Base-by-base conservation (phyloP, 108 stramenopile genomes). In the Cyclotella baltica region DNA sequence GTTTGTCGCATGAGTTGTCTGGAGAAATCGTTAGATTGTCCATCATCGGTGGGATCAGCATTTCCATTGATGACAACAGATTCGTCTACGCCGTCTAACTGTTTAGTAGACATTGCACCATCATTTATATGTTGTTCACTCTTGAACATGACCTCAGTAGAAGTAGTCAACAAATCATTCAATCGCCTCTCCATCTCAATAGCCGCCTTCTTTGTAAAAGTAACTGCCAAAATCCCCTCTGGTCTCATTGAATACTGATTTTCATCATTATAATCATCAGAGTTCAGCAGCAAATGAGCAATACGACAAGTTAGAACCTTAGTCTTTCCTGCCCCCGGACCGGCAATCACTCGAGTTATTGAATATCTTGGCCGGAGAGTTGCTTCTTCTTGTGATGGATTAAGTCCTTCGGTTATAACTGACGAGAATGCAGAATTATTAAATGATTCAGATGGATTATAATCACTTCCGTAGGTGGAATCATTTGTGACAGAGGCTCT, bases 291-390 rank as follows among this genome's bases (percentile, higher is more conserved):
- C 13, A 70, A 29, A 62, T 94, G 84, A 3, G 91, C 96, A 36
- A 98, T 92, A 15, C 97, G 85, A 62, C 86, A 88, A 53, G 96
- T 97, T 22, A 98, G 85, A 28, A 97, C 96, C 36, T 87, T 72
- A 3, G 97, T 98, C 70, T 98, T 98, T 0, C 97, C 97, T 11
- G 92, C 88, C 40, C 97, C 97, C 3, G 97, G 97, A 10, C 97
- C 97, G 18, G 96, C 97, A 71, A 95, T 77, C 11, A 92, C 94
- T 15, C 90, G 74, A 0, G 90, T 94, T 10, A 90, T 85, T 15
- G 65, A 72, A 43, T 77, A 76, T 27, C 71, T 22, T 22, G 90
- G 87, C 53, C 88, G 78, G 20, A 89, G 85, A 0, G 90, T 90
- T n/a, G 92, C 92, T 46, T 90, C 82, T 56, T 81, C 65, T 77